These are phyloP conservation scores for Aspergillus nanangensis DNA, from an alignment of 495 filamentous ascomycete species.

Conservation along the genomic window DNA sequence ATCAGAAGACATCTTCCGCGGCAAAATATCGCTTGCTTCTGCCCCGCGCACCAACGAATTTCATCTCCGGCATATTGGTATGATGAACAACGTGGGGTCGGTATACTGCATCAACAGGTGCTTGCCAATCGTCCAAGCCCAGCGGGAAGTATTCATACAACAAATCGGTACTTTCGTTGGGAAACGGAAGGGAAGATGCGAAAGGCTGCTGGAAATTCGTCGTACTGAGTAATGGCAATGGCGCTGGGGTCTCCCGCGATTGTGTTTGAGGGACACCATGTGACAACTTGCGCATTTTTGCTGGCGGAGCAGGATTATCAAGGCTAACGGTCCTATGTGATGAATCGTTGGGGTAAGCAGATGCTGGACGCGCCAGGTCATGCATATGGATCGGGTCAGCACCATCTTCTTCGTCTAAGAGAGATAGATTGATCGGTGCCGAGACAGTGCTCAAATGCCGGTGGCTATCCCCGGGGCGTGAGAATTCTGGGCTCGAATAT, in stretches of 20 bases:
- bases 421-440: slow-evolving; percentile 67
- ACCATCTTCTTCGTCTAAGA: slow-evolving; percentile 66
- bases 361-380: slow-evolving; percentile 19
- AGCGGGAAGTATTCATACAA: slow-evolving; percentile 91
- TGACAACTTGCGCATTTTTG: slow-evolving; percentile 42
- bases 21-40: slow-evolving; percentile 80
- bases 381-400: slow-evolving; percentile 15
- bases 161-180: slow-evolving; percentile 71
- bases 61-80: slow-evolving; percentile 73
- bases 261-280: slow-evolving; percentile 27
- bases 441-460: slow-evolving; percentile 24
- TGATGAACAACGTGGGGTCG: slow-evolving; percentile 92
- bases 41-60: slow-evolving; percentile 62
- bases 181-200: slow-evolving; percentile 43
- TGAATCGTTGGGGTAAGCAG: slow-evolving; percentile 24
- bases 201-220: slow-evolving; percentile 36
- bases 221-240: slow-evolving; percentile 32
- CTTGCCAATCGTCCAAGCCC: slow-evolving; percentile 86
- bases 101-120: slow-evolving; percentile 87
- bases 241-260: slow-evolving; percentile 29
- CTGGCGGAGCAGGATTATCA: slow-evolving; percentile 30
- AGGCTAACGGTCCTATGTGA: slow-evolving; percentile 20
- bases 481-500: slow-evolving; percentile 50
- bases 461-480: slow-evolving; percentile 32
- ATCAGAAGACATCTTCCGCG: slow-evolving; percentile 54